Base-by-base conservation (phyloP, 768 basidiomycete species). In the Scleroderma citrinum region DNA sequence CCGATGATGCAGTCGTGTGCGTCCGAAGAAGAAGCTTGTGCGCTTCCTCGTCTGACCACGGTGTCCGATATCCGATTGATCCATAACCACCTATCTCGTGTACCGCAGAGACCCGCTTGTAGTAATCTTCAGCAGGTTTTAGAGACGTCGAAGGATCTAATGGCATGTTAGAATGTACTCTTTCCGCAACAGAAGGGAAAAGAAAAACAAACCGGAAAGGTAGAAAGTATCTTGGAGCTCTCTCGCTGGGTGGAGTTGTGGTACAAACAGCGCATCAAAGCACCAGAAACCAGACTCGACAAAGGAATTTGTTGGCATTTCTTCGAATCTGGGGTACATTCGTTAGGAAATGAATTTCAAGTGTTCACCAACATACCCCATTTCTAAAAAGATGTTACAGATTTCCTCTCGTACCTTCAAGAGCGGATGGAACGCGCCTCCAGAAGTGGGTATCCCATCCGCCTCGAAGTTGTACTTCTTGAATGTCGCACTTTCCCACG, bases 381-480 rank as follows among this genome's bases (percentile, higher is more conserved):
- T 98, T 67, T 99, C 96, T 58, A 99, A 77, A 77, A 99, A 99
- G 61, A 98, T 97, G 65, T 87, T 87, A 46, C 94, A 80, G 62
- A 99, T 91, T 67, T 99, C 96, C 70, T 98, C 96, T 48, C 96
- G 78, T 21, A 99, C 96, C 74, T 98, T 98, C 50, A 99, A 80
- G 30, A 99, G 76, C 14, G 96, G 96, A 68, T 98, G 96, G 26
- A 98, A 74, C 13, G 94, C 92, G 35, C 96, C 96, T 26, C 93
- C 92, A 34, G 80, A 80, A 3, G 93, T 85, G 8, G 87, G 89
- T 24, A 85, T 80, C 46, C 96, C 96, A 54, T 93, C 93, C 0
- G 96, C 94, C 57, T 95, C 93, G 59, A 98, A 98, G 70, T 99
- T 99, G 71, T 98, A 99, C 67, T 94, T 93, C 66, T 99, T 99